phyloP scores from a whole-genome alignment of 75 land plant species.

The Cunninghamia lanceolata region DNA sequence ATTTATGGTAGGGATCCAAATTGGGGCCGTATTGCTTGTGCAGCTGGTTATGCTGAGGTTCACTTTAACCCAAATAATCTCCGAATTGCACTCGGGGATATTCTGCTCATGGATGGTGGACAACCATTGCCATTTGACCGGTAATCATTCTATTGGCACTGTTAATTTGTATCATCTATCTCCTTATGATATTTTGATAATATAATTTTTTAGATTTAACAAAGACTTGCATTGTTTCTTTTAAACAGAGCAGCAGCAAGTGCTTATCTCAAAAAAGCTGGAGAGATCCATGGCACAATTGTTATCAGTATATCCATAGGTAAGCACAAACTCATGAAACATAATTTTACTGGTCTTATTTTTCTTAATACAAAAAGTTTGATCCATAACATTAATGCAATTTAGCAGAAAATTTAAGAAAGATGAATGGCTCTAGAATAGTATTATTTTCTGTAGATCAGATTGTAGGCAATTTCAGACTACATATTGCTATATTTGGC shows the following conservation, averaged over 20 bases:
- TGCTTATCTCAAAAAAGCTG: conserved; percentile 65
- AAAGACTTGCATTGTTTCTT: not conserved
- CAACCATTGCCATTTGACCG: conserved; percentile 91
- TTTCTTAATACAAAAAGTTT: not conserved
- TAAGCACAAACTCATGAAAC: conserved; percentile 21
- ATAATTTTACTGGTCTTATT: not conserved
- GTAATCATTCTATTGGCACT: conserved; percentile 21
- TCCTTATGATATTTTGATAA: not conserved
- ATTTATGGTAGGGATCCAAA: conserved; percentile 98
- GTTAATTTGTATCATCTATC: not conserved
- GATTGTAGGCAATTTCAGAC: not conserved
- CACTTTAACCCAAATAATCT: conserved; percentile 70
- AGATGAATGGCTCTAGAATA: not conserved
- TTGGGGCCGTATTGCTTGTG: conserved; percentile 98
- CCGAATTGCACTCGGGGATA: conserved; percentile 69
- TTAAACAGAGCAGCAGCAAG: conserved; percentile 74
- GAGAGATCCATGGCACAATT: conserved; percentile 84
- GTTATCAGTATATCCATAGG: conserved; percentile 70
- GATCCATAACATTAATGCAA: not conserved
- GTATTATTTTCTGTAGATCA: not conserved
- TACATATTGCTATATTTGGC: not conserved
- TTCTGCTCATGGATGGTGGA: conserved; percentile 79
- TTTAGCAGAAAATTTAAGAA: not conserved
- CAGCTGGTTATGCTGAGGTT: conserved; percentile 95
- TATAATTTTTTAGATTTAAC: not conserved